Evolutionary conservation across 2,329 filamentous ascomycete genomes (phyloP), one percentile per base, ranked within the genome.

Genomic region (Pseudogymnoascus sp.): DNA sequence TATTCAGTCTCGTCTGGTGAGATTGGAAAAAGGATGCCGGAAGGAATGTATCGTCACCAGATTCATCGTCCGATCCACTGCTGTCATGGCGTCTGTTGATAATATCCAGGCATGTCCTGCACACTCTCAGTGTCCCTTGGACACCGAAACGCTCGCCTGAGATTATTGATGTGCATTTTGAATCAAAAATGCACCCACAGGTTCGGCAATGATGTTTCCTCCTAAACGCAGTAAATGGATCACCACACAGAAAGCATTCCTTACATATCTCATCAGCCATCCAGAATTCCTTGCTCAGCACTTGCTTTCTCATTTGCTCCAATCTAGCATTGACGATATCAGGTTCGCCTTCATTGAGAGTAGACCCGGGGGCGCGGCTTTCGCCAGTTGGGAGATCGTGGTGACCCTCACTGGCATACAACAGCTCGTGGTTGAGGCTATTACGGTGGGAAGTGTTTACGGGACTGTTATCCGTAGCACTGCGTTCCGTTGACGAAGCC

Each of bases 221-320:
- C 61, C 94, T 83, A 70, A 97, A 97, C 1, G 92, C 94, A 0
- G 90, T 91, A 69, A 99, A 99, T 1, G 89, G 82, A 61, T 90
- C 88, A 45, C 90, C 90, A 68, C 94, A 99, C 45, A 90, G 83
- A 71, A 96, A 99, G 69, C 94, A 99, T 67, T 96, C 92, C 71
- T 95, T 97, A 62, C 92, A 95, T 63, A 95, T 96, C 69, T 97
- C 94, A 70, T 99, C 94, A 62, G 91, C 89, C 94, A 99, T 99
- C 94, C 92, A 97, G 67, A 96, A 97, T 66, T 97, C 92, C 69
- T 92, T 94, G 71, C 89, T 95, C 48, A 97, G 76, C 6, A 99
- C 86, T 69, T 92, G 91, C 67, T 90, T 89, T 63, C 88, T 84
- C 78, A 96, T 87, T 66, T 88, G 86, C 57, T 83, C 83, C 5